Evolutionary conservation across 2,329 filamentous ascomycete species (phyloP).

Genomic region (Fusarium miscanthi): DNA sequence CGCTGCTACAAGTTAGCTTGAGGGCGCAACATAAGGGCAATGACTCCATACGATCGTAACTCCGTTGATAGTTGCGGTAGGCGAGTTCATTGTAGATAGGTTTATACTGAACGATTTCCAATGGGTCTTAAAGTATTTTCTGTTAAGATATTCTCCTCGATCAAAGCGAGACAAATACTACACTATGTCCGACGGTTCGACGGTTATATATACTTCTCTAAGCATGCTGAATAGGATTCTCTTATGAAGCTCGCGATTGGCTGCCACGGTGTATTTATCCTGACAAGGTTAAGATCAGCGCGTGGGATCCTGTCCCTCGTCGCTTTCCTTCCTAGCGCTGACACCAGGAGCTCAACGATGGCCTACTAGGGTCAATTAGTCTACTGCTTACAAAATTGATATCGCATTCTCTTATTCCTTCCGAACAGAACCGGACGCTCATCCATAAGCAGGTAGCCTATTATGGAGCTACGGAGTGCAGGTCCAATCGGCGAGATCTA

Average conservation of each 20-base stretch:
- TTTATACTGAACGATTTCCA: fast-evolving
- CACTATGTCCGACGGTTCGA: fast-evolving
- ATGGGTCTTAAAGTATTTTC: fast-evolving
- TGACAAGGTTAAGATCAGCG: neutral
- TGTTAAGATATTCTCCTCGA: too few relatives aligned
- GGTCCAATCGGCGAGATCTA: neutral
- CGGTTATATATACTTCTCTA: neutral
- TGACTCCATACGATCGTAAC: neutral
- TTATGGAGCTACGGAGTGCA: neutral
- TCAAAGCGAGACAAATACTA: too few relatives aligned
- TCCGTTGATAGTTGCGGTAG: conserved; percentile 14
- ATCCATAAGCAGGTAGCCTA: neutral
- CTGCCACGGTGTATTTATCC: too few relatives aligned
- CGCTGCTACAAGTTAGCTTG: neutral
- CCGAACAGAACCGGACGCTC: neutral
- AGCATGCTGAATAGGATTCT: too few relatives aligned
- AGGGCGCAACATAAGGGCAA: fast-evolving
- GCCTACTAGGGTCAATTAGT: too few relatives aligned
- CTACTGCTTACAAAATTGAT: neutral
- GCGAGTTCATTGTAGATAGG: neutral
- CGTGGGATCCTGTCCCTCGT: neutral
- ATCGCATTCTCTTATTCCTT: neutral
- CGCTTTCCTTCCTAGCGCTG: neutral
- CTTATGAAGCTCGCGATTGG: neutral
- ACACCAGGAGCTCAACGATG: neutral